phyloP scores from a whole-genome alignment of 2,329 filamentous ascomycete species.

The Metarhizium rileyi region DNA sequence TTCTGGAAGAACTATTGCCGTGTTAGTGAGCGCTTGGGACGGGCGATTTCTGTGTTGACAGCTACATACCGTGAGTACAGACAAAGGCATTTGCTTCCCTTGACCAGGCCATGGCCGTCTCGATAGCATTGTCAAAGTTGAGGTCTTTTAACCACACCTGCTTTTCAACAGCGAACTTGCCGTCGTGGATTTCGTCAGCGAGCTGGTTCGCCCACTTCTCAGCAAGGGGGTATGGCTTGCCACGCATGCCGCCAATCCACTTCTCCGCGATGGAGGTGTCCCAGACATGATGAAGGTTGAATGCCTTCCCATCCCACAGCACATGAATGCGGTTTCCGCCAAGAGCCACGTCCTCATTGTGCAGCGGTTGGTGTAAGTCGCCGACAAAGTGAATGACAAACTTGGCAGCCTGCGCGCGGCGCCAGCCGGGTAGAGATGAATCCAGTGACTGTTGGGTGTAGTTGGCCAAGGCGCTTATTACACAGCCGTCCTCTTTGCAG shows the following conservation, averaged over 20 bases:
- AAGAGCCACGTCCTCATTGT: slow-evolving; percentile 51
- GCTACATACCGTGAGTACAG: slow-evolving; percentile 45
- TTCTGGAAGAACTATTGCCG: slow-evolving; percentile 45
- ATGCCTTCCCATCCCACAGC: slow-evolving; percentile 42
- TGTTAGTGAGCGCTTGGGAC: slow-evolving; percentile 4
- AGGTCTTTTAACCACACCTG: slow-evolving; percentile 48
- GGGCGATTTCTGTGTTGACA: neutral
- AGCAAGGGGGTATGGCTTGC: slow-evolving; percentile 41
- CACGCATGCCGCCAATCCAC: slow-evolving; percentile 44
- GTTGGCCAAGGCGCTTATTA: slow-evolving; percentile 50
- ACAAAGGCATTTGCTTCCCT: slow-evolving; percentile 52
- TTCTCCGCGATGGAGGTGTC: slow-evolving; percentile 61
- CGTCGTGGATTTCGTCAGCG: slow-evolving; percentile 41
- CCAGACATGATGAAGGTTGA: slow-evolving; percentile 67
- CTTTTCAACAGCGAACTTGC: slow-evolving; percentile 42
- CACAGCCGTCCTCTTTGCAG: slow-evolving; percentile 52
- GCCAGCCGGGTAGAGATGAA: slow-evolving; percentile 29
- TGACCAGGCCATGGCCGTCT: slow-evolving; percentile 54
- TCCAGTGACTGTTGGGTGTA: slow-evolving; percentile 49
- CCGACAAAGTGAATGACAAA: slow-evolving; percentile 61
- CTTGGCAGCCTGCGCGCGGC: slow-evolving; percentile 51
- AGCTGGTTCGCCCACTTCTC: slow-evolving; percentile 48
- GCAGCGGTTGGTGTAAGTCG: slow-evolving; percentile 60
- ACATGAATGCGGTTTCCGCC: slow-evolving; percentile 64
- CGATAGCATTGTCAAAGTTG: slow-evolving; percentile 40